phyloP scores from a whole-genome alignment of 2,329 filamentous ascomycete genomes.

The Colletotrichum sidae region DNA sequence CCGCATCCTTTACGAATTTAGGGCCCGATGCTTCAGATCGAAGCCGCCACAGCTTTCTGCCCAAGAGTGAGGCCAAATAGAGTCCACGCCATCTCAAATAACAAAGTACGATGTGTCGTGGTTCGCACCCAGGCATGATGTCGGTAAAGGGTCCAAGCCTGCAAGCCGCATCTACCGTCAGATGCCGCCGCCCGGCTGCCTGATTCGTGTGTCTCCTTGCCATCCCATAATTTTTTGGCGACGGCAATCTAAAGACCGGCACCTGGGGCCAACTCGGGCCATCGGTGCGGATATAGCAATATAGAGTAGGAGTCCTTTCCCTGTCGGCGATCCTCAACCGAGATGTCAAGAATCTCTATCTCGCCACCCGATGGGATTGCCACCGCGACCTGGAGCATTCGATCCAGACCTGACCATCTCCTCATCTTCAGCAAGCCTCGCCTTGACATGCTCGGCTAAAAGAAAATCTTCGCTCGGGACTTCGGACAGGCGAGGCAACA shows the following conservation, averaged over 20 bases:
- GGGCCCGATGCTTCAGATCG: constrained; percentile 9
- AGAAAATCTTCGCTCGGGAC: no score
- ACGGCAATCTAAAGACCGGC: constrained; percentile 2
- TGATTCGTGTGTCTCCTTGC: constrained; percentile 1
- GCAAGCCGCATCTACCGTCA: background rate
- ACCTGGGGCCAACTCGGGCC: constrained; percentile 6
- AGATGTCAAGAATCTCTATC: background rate
- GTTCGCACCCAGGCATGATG: constrained; percentile 9
- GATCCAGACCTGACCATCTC: no score
- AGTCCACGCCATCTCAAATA: constrained; percentile 16
- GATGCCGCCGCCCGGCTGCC: background rate
- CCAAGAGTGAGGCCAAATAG: background rate
- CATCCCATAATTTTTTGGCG: background rate
- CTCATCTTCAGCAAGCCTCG: no score
- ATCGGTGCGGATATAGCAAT: background rate
- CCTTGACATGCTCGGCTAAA: no score
- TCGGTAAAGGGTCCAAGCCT: constrained; percentile 26
- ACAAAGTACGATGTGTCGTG: constrained; percentile 14
- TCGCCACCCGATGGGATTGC: no score
- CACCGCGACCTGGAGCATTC: no score
- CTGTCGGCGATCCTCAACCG: constrained; percentile 28
- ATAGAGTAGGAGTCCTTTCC: constrained; percentile 10
- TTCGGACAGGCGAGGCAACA: no score
- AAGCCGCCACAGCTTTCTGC: background rate
- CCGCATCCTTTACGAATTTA: background rate